Conservation (phyloP, 768 basidiomycete genomes). For the Auricularia sp. region DNA sequence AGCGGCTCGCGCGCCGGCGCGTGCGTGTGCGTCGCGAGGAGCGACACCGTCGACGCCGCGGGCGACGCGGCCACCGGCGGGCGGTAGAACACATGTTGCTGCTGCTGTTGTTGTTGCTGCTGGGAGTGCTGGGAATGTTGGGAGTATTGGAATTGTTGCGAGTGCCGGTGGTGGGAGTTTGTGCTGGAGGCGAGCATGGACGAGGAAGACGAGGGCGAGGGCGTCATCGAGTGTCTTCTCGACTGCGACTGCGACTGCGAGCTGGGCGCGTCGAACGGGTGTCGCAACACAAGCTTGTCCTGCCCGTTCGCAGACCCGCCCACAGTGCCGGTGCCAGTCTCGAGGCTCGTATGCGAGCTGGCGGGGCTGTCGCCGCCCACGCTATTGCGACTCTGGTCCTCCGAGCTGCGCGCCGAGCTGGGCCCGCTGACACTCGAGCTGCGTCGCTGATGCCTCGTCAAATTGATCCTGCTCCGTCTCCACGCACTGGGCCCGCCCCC, state of each 20-base stretch:
- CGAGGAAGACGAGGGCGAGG: background rate
- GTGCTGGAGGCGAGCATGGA: too few species aligned
- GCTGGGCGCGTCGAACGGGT: background rate
- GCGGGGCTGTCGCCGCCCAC: background rate
- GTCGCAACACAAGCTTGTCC: background rate
- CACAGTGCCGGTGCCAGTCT: background rate
- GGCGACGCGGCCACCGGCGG: background rate
- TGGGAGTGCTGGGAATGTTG: too few species aligned
- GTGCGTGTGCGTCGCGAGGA: background rate
- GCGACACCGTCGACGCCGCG: background rate
- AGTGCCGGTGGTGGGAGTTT: too few species aligned
- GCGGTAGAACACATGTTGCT: background rate
- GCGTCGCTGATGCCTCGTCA: background rate
- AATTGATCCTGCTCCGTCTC: background rate
- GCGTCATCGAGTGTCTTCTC: background rate
- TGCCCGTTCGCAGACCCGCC: background rate
- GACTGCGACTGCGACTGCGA: too few species aligned
- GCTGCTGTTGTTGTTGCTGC: background rate
- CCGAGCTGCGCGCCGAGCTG: background rate
- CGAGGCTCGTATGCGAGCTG: background rate
- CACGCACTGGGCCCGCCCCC: background rate
- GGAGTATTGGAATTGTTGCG: too few species aligned
- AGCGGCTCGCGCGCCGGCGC: constrained; percentile 27
- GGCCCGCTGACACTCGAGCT: background rate
- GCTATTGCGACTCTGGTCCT: background rate